Evolutionary conservation across 2,329 filamentous ascomycete species (phyloP).

Genomic region (Ilyonectria destructans): DNA sequence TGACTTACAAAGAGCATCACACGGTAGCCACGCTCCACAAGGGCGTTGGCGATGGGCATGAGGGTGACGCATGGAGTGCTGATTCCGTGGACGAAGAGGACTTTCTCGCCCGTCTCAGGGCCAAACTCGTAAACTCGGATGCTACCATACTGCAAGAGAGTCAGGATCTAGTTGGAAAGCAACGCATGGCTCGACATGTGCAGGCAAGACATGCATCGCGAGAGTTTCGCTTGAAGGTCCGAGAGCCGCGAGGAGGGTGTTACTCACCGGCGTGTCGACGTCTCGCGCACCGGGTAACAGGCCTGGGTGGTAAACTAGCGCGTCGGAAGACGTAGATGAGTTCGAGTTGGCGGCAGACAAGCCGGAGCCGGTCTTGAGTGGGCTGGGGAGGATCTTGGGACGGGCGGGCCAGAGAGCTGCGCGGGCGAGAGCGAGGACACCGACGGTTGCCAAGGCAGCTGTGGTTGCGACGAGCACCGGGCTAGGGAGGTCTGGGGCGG

Average conservation of each 20-base stretch:
- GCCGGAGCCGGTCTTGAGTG: conserved; percentile 60
- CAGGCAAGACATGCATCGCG: conserved; percentile 3
- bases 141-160: conserved; percentile 73
- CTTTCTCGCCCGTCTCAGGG: conserved; percentile 79
- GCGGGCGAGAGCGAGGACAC: conserved; percentile 55
- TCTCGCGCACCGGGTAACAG: conserved; percentile 82
- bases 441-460: conserved; percentile 60
- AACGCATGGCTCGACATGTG: not conserved
- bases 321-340: conserved; percentile 53
- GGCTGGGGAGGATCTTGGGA: conserved; percentile 60
- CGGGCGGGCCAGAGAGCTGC: conserved; percentile 59
- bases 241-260: not conserved
- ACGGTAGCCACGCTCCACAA: conserved; percentile 80
- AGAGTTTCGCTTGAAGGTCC: not conserved
- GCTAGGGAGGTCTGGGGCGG: conserved; percentile 29
- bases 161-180: not conserved
- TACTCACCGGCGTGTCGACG: conserved; percentile 75
- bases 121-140: conserved; percentile 90
- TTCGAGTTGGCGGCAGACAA: conserved; percentile 54
- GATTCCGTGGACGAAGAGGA: conserved; percentile 87
- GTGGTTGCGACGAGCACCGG: conserved; percentile 56
- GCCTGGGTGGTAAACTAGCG: conserved; percentile 75
- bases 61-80: conserved; percentile 86
- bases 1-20: conserved; percentile 82
- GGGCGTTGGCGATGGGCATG: conserved; percentile 75